These are phyloP conservation scores for Penicillium simplicissimum DNA, from an alignment of 495 filamentous ascomycete species.

Conservation along the genomic window DNA sequence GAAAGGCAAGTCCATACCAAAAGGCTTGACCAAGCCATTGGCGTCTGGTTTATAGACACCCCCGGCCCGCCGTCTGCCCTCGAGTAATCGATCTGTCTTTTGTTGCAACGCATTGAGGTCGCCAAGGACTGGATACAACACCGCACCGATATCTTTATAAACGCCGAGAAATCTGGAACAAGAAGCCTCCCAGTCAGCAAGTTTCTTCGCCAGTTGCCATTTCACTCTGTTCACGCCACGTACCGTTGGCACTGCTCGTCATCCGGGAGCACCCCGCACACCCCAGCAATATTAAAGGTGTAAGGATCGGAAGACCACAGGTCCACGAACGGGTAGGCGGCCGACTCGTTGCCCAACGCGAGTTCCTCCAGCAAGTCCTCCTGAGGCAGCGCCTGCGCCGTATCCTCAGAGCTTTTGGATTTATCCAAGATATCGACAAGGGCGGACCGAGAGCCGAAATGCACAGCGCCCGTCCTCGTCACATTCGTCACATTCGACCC, in stretches of 20 bases:
- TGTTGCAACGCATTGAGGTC: conserved; percentile 67
- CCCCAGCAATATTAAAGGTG: conserved; percentile 65
- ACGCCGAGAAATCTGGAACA: conserved; percentile 62
- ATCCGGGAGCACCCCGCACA: conserved; percentile 66
- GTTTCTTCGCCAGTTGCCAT: not conserved
- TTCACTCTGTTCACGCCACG: conserved; percentile 5
- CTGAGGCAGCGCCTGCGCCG: conserved; percentile 61
- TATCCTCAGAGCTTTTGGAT: conserved; percentile 39
- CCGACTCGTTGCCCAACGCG: conserved; percentile 75
- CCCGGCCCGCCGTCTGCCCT: conserved; percentile 57
- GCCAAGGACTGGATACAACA: conserved; percentile 77
- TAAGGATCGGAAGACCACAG: conserved; percentile 66
- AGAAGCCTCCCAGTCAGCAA: conserved; percentile 1
- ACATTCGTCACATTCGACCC: conserved; percentile 44
- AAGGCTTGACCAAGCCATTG: conserved; percentile 43
- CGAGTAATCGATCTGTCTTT: conserved; percentile 65
- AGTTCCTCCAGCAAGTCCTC: conserved; percentile 79
- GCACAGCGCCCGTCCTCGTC: conserved; percentile 50
- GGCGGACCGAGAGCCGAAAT: conserved; percentile 57
- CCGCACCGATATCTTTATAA: conserved; percentile 75
- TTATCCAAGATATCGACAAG: conserved; percentile 52
- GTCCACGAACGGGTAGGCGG: conserved; percentile 75
- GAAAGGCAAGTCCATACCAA: conserved; percentile 44
- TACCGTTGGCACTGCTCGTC: conserved; percentile 63
- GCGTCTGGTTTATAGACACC: conserved; percentile 42